Percentiles rank a stretch among this genome's conserved stretches.
These are phyloP conservation scores for Cucurbita pepo DNA, from an alignment of 306 rosid species.

Conservation along the genomic window DNA sequence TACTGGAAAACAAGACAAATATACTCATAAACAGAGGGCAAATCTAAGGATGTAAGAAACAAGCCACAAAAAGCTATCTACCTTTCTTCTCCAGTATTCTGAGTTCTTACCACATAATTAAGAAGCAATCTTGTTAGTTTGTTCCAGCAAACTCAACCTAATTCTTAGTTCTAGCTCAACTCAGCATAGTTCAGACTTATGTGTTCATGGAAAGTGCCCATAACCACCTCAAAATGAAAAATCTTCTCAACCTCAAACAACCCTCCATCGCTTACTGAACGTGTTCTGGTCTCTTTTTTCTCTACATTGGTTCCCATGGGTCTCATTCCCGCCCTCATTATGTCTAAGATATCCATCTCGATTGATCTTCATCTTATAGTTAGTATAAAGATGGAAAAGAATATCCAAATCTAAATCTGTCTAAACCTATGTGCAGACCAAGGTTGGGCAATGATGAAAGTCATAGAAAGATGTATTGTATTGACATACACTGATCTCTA, in stretches of 20 bases:
- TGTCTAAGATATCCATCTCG: not conserved
- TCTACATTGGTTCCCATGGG: not conserved
- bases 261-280: not conserved
- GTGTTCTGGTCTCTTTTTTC: not conserved
- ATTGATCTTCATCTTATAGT: not conserved
- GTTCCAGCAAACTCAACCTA: not conserved
- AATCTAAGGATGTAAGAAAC: not conserved
- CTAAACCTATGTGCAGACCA: not conserved
- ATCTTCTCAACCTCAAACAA: not conserved
- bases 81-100: not conserved
- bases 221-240: not conserved
- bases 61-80: not conserved
- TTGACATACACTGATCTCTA: not conserved
- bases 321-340: not conserved
- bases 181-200: not conserved
- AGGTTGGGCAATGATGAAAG: not conserved
- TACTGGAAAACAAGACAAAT: not conserved
- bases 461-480: not conserved
- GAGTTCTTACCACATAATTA: not conserved
- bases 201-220: not conserved
- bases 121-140: not conserved
- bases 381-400: not conserved
- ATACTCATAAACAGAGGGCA: not conserved
- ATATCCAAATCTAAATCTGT: not conserved
- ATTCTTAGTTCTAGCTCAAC: not conserved